Percentiles rank a stretch among this genome's conserved stretches.
phyloP scores from a whole-genome alignment of 352 stramenopile genomes.

The Phytopythium boreale region DNA sequence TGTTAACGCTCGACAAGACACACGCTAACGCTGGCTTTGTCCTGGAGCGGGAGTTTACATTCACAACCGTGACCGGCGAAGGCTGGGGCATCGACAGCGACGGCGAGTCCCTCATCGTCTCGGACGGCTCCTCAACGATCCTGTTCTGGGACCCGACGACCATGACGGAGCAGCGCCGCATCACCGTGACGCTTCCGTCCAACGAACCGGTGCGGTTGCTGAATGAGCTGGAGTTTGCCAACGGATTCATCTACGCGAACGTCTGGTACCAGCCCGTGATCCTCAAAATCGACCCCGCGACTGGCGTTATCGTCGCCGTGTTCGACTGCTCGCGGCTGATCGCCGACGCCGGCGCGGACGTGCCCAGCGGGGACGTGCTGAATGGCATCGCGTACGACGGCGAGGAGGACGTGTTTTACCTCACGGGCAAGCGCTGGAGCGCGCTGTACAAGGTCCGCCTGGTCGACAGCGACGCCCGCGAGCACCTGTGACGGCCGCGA shows the following conservation, averaged over 20 bases:
- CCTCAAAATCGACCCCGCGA: constrained; percentile 90
- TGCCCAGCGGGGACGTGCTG: constrained; percentile 71
- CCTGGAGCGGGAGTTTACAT: constrained; percentile 68
- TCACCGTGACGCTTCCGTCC: constrained; percentile 59
- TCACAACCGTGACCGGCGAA: constrained; percentile 73
- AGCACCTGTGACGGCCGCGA: not conserved
- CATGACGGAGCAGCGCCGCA: constrained; percentile 62
- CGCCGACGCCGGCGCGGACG: constrained; percentile 44
- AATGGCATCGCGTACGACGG: constrained; percentile 94
- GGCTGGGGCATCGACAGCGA: constrained; percentile 93
- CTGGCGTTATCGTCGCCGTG: constrained; percentile 80
- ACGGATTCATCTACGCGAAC: constrained; percentile 93
- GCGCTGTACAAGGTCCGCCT: constrained; percentile 89
- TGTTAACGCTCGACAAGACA: constrained; percentile 63
- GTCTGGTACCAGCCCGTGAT: constrained; percentile 93
- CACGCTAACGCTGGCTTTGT: constrained; percentile 21
- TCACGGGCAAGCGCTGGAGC: constrained; percentile 93
- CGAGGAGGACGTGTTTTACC: constrained; percentile 88
- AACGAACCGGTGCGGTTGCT: constrained; percentile 57
- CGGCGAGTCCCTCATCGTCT: constrained; percentile 62
- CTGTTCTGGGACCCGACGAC: constrained; percentile 90
- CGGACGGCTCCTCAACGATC: constrained; percentile 87
- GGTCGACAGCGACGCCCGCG: constrained; percentile 22
- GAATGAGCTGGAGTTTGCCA: constrained; percentile 94
- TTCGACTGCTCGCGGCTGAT: constrained; percentile 84